These are phyloP conservation scores for Ampelomyces quisqualis DNA, from an alignment of 2,329 filamentous ascomycete genomes.

Conservation along the genomic window DNA sequence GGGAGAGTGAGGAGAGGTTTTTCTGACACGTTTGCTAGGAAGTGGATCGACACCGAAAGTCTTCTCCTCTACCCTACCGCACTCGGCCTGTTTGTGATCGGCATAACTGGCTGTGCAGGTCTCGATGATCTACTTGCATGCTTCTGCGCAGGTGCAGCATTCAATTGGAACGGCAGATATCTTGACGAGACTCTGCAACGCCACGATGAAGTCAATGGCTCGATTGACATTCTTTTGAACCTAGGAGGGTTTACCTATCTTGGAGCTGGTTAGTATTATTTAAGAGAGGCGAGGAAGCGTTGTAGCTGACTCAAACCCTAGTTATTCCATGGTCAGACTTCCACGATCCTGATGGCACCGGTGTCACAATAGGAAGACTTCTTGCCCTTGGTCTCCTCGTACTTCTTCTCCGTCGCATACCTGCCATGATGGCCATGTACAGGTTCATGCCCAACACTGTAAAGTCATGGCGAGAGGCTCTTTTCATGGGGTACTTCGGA, in stretches of 20 bases:
- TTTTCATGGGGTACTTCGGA: slow-evolving; percentile 61
- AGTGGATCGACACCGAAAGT: slow-evolving; percentile 55
- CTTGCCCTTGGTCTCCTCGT: slow-evolving; percentile 56
- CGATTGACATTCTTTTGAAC: slow-evolving; percentile 60
- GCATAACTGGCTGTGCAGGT: slow-evolving; percentile 57
- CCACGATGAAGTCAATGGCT: slow-evolving; percentile 62
- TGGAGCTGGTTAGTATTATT: too few species aligned
- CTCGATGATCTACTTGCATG: slow-evolving; percentile 63
- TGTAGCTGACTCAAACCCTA: too few species aligned
- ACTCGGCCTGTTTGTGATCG: slow-evolving; percentile 56
- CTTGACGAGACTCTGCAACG: slow-evolving; percentile 57
- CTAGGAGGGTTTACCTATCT: slow-evolving; percentile 63
- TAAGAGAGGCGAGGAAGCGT: too few species aligned
- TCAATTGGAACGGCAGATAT: slow-evolving; percentile 65
- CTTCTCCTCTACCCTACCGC: slow-evolving; percentile 56
- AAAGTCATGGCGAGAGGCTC: slow-evolving; percentile 58
- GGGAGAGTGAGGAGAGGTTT: not conserved
- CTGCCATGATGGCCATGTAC: slow-evolving; percentile 56
- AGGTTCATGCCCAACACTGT: slow-evolving; percentile 57
- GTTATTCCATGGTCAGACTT: slow-evolving; percentile 60
- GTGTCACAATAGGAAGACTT: slow-evolving; percentile 55
- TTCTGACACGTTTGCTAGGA: slow-evolving; percentile 24
- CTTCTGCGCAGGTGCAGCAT: slow-evolving; percentile 59
- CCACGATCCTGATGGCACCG: slow-evolving; percentile 54
- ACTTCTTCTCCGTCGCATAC: slow-evolving; percentile 58